Evolutionary conservation across 352 stramenopile genomes (phyloP).

Genomic region (Phytophthora ohioensis): DNA sequence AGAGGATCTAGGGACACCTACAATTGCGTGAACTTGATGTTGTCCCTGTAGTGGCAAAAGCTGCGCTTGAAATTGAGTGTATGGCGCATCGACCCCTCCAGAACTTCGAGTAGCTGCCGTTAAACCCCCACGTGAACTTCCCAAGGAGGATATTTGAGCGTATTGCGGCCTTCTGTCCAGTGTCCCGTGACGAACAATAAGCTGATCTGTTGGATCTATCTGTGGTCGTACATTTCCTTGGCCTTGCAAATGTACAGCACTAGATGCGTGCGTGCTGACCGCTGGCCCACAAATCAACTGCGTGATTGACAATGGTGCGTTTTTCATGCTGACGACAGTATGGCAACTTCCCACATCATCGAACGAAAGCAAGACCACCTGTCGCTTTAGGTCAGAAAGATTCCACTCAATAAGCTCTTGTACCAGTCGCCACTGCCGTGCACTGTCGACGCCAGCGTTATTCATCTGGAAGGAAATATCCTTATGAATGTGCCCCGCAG

Average conservation of each 20-base stretch:
- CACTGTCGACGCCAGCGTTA: not conserved
- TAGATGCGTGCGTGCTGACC: constrained; percentile 1
- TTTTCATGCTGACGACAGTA: constrained; percentile 41
- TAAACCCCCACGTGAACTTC: not conserved
- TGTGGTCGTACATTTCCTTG: constrained; percentile 2
- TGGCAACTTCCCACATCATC: constrained; percentile 20
- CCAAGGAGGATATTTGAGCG: constrained; percentile 16
- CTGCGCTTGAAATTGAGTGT: constrained; percentile 10
- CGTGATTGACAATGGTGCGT: constrained; percentile 44
- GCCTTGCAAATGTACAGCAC: not conserved
- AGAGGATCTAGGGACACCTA: constrained; percentile 4
- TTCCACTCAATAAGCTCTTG: constrained; percentile 46
- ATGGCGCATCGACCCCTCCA: constrained; percentile 4
- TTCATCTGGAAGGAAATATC: not conserved
- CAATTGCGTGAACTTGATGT: constrained; percentile 21
- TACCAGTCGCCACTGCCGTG: constrained; percentile 25
- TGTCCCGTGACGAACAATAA: constrained; percentile 13
- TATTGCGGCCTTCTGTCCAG: constrained; percentile 17
- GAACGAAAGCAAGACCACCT: constrained; percentile 38
- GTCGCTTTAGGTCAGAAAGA: constrained; percentile 28
- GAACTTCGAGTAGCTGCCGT: not conserved
- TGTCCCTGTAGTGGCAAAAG: constrained; percentile 10
- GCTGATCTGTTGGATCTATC: constrained; percentile 6
- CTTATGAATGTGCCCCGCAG: not conserved
- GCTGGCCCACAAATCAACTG: constrained; percentile 57